Evolutionary conservation across 2,329 filamentous ascomycete species (phyloP).

Genomic region (Colletotrichum falcatum): DNA sequence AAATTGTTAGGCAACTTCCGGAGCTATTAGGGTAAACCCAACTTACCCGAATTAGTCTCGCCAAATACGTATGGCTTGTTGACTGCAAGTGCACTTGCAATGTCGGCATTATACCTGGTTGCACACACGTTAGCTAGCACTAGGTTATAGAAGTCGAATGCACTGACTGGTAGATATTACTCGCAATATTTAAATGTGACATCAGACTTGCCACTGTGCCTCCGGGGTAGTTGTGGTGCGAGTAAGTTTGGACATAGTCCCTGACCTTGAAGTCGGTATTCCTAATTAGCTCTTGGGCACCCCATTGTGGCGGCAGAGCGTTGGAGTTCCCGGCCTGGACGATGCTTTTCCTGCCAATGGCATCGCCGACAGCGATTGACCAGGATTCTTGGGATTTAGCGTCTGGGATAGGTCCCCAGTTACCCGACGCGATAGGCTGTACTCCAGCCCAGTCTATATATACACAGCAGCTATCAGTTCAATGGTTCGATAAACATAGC

Average conservation of each 20-base stretch:
- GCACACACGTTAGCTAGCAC: conserved; percentile 44
- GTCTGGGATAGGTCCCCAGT: conserved; percentile 53
- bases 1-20: not conserved
- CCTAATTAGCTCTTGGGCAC: conserved; percentile 54
- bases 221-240: conserved; percentile 63
- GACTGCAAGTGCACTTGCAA: conserved; percentile 52
- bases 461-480: not conserved
- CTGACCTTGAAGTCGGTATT: conserved; percentile 51
- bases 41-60: conserved; percentile 61
- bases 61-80: conserved; percentile 61
- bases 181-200: conserved; percentile 56
- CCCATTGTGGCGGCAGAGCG: conserved; percentile 52
- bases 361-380: conserved; percentile 51
- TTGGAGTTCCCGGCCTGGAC: conserved; percentile 58
- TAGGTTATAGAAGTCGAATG: not conserved
- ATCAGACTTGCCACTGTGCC: conserved; percentile 57
- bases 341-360: conserved; percentile 49
- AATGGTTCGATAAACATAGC: not conserved
- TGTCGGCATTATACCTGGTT: conserved; percentile 54
- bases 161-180: conserved; percentile 45
- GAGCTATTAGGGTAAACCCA: rapidly evolving
- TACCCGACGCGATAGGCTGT: conserved; percentile 54
- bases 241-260: conserved; percentile 56
- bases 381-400: conserved; percentile 55
- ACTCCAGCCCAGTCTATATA: conserved; percentile 50